A percentile compares a stretch with the other conserved stretches of the same genome.
Evolutionary conservation across 2,329 filamentous ascomycete species (phyloP).

Genomic region (Aspergillus brasiliensis): DNA sequence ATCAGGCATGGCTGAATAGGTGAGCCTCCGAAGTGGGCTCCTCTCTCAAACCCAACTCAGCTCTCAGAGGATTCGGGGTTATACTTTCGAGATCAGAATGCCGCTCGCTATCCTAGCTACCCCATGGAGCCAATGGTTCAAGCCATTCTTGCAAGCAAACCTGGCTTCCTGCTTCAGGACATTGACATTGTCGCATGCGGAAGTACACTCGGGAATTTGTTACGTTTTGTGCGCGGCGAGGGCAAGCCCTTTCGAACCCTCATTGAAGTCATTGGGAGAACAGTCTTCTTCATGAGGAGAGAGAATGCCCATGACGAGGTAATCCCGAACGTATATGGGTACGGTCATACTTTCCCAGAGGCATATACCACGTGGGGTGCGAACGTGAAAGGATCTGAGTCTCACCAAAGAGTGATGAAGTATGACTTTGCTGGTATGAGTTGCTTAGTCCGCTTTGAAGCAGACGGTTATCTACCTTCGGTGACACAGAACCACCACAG

Average conservation of each 20-base stretch:
- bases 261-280: conserved; percentile 58
- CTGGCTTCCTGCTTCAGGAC: conserved; percentile 33
- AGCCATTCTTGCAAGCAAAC: conserved; percentile 44
- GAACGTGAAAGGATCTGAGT: conserved; percentile 56
- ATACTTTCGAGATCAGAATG: conserved; percentile 50
- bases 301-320: conserved; percentile 62
- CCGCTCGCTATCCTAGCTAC: conserved; percentile 37
- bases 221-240: conserved; percentile 55
- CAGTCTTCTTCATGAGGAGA: conserved; percentile 64
- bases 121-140: conserved; percentile 50
- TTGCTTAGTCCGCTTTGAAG: conserved; percentile 59
- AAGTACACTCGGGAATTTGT: conserved; percentile 63
- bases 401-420: conserved; percentile 63
- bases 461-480: conserved; percentile 56
- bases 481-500: background rate
- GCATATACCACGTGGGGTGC: conserved; percentile 65
- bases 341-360: conserved; percentile 68
- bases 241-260: conserved; percentile 60
- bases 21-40: conserved; percentile 55
- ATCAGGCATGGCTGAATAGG: conserved; percentile 38
- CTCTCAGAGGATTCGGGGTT: conserved; percentile 48
- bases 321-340: conserved; percentile 60
- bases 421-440: conserved; percentile 60
- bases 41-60: conserved; percentile 34
- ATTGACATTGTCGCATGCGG: conserved; percentile 63